phyloP scores from a whole-genome alignment of 1,284 basidiomycete species.

The Ustilago tritici region DNA sequence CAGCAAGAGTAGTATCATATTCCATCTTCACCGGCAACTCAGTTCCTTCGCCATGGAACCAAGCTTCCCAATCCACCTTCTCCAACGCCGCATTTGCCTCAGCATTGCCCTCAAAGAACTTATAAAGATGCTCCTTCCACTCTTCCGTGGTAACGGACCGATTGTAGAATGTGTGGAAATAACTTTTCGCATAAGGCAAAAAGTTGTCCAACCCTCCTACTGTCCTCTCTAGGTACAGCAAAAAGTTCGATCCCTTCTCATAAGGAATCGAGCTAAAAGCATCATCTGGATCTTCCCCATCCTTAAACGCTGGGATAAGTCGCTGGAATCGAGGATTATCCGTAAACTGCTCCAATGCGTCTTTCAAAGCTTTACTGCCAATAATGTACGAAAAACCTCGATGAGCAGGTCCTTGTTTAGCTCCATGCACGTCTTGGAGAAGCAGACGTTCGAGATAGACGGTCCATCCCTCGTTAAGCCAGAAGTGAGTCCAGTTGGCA shows the following conservation, averaged over 20 bases:
- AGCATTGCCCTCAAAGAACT: conserved; percentile 75
- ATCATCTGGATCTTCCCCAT: conserved; percentile 77
- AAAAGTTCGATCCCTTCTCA: conserved; percentile 81
- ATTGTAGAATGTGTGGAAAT: conserved; percentile 75
- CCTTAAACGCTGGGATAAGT: conserved; percentile 84
- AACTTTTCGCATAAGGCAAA: conserved; percentile 75
- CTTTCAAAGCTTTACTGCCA: conserved; percentile 79
- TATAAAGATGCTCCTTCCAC: conserved; percentile 89
- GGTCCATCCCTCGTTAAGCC: conserved; percentile 79
- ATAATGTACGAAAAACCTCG: conserved; percentile 85
- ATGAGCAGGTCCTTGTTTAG: conserved; percentile 74
- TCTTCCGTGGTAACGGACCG: conserved; percentile 87
- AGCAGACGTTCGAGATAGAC: conserved; percentile 92
- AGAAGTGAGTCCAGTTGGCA: conserved; percentile 68
- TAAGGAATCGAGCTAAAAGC: conserved; percentile 76
- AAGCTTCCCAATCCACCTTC: conserved; percentile 80
- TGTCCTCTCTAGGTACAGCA: conserved; percentile 77
- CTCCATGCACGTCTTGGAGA: conserved; percentile 77
- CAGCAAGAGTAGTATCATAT: conserved; percentile 85
- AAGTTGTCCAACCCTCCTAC: conserved; percentile 85
- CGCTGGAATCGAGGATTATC: conserved; percentile 80
- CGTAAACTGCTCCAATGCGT: conserved; percentile 75
- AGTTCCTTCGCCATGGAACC: conserved; percentile 85
- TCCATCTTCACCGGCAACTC: conserved; percentile 83
- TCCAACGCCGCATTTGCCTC: conserved; percentile 73